Evolutionary conservation across 2,329 filamentous ascomycete species (phyloP), one percentile per base, ranked within the genome.

Genomic region (Ustulina deusta): DNA sequence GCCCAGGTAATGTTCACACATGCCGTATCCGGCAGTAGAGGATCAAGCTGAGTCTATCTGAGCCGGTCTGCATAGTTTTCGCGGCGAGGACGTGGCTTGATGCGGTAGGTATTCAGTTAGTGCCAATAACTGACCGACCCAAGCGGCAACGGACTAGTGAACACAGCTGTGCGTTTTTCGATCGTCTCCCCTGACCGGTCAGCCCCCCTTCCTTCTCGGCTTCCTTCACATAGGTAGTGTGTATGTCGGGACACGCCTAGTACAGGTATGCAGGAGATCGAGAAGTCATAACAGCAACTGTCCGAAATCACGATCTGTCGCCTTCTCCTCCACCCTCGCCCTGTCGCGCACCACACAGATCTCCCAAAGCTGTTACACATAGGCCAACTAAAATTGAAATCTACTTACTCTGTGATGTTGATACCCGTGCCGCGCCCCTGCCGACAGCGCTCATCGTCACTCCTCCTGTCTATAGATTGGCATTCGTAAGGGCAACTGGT

Each of bases 221-320:
- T 62, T 17, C 36, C 17, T 40, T n/a, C 29, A 2, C 25, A 13
- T 5, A 22, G 11, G 25, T 22, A 6, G 13, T 22, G 46, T 17
- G 17, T 49, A 27, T 25, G 25, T 15, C 34, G 22, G 29, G 49
- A 34, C 34, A 10, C 49, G 17, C 27, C 1, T 61, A 20, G 49
- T 48, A 48, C 38, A 27, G 34, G 51, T 38, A 58, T 13, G 36
- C 40, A 29, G 44, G 29, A 59, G 58, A 68, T 68, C 57, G 52
- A 63, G 38, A 52, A 61, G 32, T 3, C 48, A 59, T n/a, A 34
- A 27, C 62, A 62, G 69, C 62, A 69, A 63, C 59, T 27, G 57
- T 61, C 69, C 69, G 66, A 63, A 52, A 66, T 61, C 66, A 58
- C 69, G 69, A 70, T 70, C 60, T 54, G 49, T 66, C 52, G 44